Conservation (phyloP, 2,329 filamentous ascomycete genomes). For the Aspergillus costaricaensis region DNA sequence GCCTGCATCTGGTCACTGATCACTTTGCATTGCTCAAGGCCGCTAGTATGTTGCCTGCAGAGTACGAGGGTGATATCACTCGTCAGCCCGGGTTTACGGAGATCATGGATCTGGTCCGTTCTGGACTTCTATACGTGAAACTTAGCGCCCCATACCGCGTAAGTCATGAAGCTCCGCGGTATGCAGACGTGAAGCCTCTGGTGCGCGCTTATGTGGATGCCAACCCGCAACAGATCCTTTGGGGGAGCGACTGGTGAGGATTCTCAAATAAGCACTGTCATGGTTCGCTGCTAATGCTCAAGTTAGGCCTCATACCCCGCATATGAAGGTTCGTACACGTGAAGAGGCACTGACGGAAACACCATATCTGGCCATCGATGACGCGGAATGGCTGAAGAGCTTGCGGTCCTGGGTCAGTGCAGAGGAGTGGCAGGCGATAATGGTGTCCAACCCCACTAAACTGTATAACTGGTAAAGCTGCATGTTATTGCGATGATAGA, state of each 20-base stretch:
- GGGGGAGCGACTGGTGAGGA: constrained; percentile 43
- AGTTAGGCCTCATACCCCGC: constrained; percentile 39
- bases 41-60: constrained; percentile 32
- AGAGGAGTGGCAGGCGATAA: constrained; percentile 27
- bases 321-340: constrained; percentile 39
- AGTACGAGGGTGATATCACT: constrained; percentile 25
- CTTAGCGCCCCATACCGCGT: constrained; percentile 44
- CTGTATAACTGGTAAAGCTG: constrained; percentile 16
- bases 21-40: constrained; percentile 43
- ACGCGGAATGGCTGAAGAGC: constrained; percentile 30
- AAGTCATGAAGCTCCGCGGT: constrained; percentile 32
- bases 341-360: constrained; percentile 39
- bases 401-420: constrained; percentile 28
- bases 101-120: constrained; percentile 33
- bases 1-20: constrained; percentile 38
- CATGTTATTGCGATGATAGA: not conserved
- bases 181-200: constrained; percentile 34
- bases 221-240: constrained; percentile 37
- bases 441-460: constrained; percentile 25
- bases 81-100: constrained; percentile 34
- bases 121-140: constrained; percentile 40
- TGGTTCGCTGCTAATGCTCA: too few species aligned
- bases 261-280: too few species aligned
- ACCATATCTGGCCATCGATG: constrained; percentile 28
- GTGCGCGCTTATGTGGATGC: constrained; percentile 36